Base-by-base conservation (phyloP, 1,284 basidiomycete genomes). In the Binderoboletus segoi region DNA sequence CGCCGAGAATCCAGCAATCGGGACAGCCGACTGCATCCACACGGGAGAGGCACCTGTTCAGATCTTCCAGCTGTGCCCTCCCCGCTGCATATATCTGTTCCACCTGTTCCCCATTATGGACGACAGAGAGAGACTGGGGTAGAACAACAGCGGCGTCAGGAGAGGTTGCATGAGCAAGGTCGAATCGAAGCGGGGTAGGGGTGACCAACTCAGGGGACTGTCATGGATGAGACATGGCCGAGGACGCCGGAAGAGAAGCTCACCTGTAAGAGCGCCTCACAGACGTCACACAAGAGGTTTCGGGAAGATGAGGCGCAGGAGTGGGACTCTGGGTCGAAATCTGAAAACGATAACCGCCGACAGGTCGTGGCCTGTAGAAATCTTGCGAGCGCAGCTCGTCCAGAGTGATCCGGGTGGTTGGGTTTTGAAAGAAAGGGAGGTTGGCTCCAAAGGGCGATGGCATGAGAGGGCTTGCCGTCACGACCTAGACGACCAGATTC, bases 401-500 rank as follows among this genome's bases (percentile, higher is more conserved):
- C 54, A 46, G 10, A 24, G 11, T 56, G 54, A 6, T 51, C 54
- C 1, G 42, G 42, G 8, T 50, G 30, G 30, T 7, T 7, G 30
- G 30, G 30, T 12, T 32, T 32, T 7, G 30, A 12, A 20, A 38
- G 7, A 10, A n/a, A 18, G 8, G 23, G 21, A 18, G 23, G 10
- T 5, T 16, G 23, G 21, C 43, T 56, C 48, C 48, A 56, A 16
- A 56, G 21, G 12, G 38, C 40, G 18, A 56, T 35, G 8, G 48
- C 11, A 1, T 56, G 7, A 1, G 49, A 56, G 5, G 13, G 3
- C 3, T 33, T 2, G 2, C 54, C 44, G 26, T 56, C 48, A 21
- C 37, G 37, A 12, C 54, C 49, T 3, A 56, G 43, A 8, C 30
- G 37, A 2, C 54, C 44, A 13, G 54, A 56, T 13, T 56, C 54